phyloP scores from a whole-genome alignment of 371 early-diverging fungal genomes.

The Saksenaea vasiformis region DNA sequence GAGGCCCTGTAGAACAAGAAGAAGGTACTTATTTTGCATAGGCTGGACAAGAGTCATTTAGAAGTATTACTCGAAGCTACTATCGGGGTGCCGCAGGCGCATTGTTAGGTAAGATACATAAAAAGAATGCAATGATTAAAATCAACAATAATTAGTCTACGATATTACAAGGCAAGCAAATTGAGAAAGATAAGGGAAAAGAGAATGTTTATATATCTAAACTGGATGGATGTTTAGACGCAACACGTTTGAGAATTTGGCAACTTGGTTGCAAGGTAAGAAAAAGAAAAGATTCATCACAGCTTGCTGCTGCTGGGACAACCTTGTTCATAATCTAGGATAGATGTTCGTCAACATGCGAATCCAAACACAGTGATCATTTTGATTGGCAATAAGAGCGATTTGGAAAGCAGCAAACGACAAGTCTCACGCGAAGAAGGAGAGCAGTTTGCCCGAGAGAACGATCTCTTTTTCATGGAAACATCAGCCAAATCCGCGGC shows the following conservation, averaged over 20 bases:
- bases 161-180: constrained; percentile 48
- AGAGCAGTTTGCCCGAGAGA: constrained; percentile 81
- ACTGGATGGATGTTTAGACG: constrained; percentile 45
- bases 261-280: constrained; percentile 90
- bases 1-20: background rate
- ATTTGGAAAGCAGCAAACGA: constrained; percentile 77
- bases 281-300: no score
- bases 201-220: no score
- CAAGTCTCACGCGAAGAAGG: constrained; percentile 89
- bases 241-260: constrained; percentile 89
- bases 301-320: constrained; percentile 2
- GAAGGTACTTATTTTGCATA: constrained; percentile 17
- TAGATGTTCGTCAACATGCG: constrained; percentile 83
- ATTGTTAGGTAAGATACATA: constrained; percentile 56
- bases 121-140: background rate
- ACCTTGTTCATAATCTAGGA: background rate
- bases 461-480: constrained; percentile 90
- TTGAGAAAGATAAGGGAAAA: background rate
- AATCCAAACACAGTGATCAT: constrained; percentile 91
- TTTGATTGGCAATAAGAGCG: constrained; percentile 95
- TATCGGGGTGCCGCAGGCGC: constrained; percentile 98
- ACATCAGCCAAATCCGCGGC: constrained; percentile 93
- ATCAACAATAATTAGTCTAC: constrained; percentile 32
- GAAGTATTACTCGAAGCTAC: constrained; percentile 96
- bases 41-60: constrained; percentile 95